Evolutionary conservation across 1,284 basidiomycete genomes (phyloP).

Genomic region (Xerocomus minutiporus): DNA sequence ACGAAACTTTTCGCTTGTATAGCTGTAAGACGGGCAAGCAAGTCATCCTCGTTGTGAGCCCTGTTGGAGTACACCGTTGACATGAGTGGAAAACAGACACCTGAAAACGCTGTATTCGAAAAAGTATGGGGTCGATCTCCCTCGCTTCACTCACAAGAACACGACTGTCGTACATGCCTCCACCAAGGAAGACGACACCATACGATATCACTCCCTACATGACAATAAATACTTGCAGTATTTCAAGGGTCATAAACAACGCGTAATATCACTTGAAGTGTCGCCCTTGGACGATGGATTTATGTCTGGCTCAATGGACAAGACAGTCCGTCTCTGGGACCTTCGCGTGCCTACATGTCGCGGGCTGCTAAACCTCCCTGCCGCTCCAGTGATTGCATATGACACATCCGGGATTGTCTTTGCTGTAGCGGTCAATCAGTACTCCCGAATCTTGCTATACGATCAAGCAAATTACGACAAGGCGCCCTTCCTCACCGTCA

Average conservation of each 20-base stretch:
- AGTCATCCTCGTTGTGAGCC: slow-evolving; percentile 42
- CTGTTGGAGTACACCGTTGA: slow-evolving; percentile 25
- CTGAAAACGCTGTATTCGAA: slow-evolving; percentile 82
- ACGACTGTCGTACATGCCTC: slow-evolving; percentile 86
- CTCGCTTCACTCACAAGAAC: slow-evolving; percentile 90
- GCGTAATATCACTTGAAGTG: slow-evolving; percentile 87
- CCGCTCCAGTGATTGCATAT: slow-evolving; percentile 82
- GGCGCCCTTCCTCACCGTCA: slow-evolving; percentile 82
- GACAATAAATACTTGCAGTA: slow-evolving; percentile 96
- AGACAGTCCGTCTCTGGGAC: slow-evolving; percentile 97
- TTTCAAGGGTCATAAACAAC: slow-evolving; percentile 89
- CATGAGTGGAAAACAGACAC: slow-evolving; percentile 42
- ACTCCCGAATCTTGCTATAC: slow-evolving; percentile 83
- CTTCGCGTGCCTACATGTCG: slow-evolving; percentile 75
- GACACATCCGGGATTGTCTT: slow-evolving; percentile 89
- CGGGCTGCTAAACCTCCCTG: slow-evolving; percentile 67
- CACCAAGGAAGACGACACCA: slow-evolving; percentile 92
- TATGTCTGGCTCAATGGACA: slow-evolving; percentile 91
- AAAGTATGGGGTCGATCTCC: slow-evolving; percentile 95
- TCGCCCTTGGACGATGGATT: slow-evolving; percentile 94
- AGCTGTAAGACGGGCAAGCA: slow-evolving; percentile 88
- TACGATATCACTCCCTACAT: slow-evolving; percentile 92
- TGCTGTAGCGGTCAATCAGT: slow-evolving; percentile 86
- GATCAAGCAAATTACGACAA: slow-evolving; percentile 88
- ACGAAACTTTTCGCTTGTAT: slow-evolving; percentile 89